Evolutionary conservation across 352 stramenopile genomes (phyloP), one percentile per base, ranked within the genome.

Genomic region (Globisporangium sylvaticum): DNA sequence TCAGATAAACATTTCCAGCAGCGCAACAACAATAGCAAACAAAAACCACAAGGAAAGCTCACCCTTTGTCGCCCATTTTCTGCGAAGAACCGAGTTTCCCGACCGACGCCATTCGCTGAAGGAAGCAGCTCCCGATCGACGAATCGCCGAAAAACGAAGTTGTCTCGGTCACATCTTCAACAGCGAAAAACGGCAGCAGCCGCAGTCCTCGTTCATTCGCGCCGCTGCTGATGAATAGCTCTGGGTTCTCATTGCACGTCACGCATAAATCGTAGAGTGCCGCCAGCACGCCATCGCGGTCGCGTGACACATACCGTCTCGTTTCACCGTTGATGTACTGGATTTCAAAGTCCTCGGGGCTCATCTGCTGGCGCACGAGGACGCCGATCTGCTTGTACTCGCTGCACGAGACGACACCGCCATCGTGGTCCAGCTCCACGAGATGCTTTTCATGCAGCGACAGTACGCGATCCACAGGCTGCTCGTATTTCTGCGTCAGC

Each of bases 121-220:
- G 66, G 64, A 93, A 95, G 73, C 76, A 91, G 53, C 69, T 88
- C 7, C 78, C 86, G 57, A 94, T 95, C 10, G 86, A 94, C 0
- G 80, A 77, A 44, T 92, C 88, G 29, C 88, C 89, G 59, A 94
- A 92, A 62, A 95, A 92, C 9, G 79, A 90, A 34, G 82, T 77
- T 6, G 83, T 91, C 62, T 94, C 86, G 0, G 65, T 76, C 5
- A 70, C 71, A 66, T 92, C 84, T 67, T 95, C 88, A 10, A 77
- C 73, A 0, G 84, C 88, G 56, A 84, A 93, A 65, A 88, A 87
- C 2, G 88, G 88, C 14, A 93, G 66, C 8, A 95, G 52, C 10
- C 84, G 75, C 18, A 94, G 62, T 0, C 88, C 88, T 32, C 82
- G 79, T 61, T 91, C 84, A 62, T 92, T 95, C 27, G 83, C 67